Evolutionary conservation across 306 rosid species (phyloP).

Genomic region (Morella rubra): DNA sequence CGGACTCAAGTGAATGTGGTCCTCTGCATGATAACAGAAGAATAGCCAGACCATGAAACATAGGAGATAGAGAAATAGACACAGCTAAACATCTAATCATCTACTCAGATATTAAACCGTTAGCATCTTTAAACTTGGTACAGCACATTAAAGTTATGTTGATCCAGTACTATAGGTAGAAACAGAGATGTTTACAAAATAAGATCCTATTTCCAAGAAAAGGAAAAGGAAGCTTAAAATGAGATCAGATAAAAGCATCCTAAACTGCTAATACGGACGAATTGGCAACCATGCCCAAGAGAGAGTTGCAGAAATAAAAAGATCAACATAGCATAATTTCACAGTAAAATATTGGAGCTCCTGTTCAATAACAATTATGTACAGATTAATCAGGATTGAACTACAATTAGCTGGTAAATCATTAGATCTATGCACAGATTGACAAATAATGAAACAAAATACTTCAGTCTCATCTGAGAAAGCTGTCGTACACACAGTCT

Average conservation of each 20-base stretch:
- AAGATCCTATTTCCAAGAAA: background rate
- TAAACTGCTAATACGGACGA: background rate
- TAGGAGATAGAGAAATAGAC: slow-evolving; percentile 16
- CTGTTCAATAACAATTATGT: slow-evolving; percentile 7
- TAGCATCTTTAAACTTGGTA: background rate
- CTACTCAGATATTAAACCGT: background rate
- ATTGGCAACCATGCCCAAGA: slow-evolving; percentile 19
- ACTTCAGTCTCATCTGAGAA: background rate
- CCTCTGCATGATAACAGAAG: slow-evolving; percentile 61
- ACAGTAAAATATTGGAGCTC: background rate
- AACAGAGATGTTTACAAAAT: background rate
- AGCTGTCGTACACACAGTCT: slow-evolving; percentile 39
- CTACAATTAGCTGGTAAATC: too few species aligned
- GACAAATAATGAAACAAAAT: background rate
- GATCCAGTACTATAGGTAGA: background rate
- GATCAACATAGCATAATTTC: background rate
- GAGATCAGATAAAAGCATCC: background rate
- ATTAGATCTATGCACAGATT: background rate
- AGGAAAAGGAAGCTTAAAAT: background rate
- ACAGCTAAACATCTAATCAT: slow-evolving; percentile 1
- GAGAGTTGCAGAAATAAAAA: slow-evolving; percentile 5
- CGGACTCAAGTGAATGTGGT: slow-evolving; percentile 74
- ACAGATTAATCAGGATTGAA: background rate
- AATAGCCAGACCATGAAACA: background rate
- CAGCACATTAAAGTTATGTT: background rate